Evolutionary conservation across 768 basidiomycete genomes (phyloP), one percentile per base, ranked within the genome.

Genomic region (Imleria badia): DNA sequence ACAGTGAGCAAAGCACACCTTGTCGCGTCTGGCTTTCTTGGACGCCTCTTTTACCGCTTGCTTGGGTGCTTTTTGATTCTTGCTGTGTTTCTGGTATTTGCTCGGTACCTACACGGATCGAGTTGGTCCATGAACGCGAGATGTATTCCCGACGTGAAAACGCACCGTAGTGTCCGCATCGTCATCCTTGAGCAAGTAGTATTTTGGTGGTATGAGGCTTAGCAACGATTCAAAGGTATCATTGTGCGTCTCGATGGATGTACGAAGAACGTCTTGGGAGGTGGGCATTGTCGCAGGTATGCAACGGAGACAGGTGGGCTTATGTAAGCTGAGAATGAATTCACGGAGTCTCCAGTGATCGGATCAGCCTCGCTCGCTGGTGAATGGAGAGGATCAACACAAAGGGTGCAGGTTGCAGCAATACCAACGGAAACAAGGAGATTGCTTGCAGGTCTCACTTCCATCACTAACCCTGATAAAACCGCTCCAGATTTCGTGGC

Each of bases 31-130:
- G 0, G 92, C 92, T 63, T 92, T 94, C 72, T 89, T 92, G 12
- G 89, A 84, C 2, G 86, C 89, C 70, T 95, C 92, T 67, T 96
- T 94, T 34, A 91, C 78, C 40, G 86, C 87, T 64, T 95, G 93
- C 66, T 91, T 94, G 3, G 87, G 82, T 22, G 86, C 82, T 59
- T 89, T 87, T 74, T 81, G 79, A 60, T 92, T 90, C 73, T 92
- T 95, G 73, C 85, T 94, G 71, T 94, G 86, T 69, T 92, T 92
- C 60, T 89, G 87, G 66, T 85, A 92, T 69, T 86, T 92, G 22
- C 81, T 84, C 6, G 81, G 75, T 83, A 51, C 31, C 41, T 55
- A 31, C 23, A 43, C 2, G 10, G 15, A n/a, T 33, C 22, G 44
- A 38, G 31, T 33, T 12, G 44, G 20, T 36, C 36, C 14, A 14